Base-by-base conservation (phyloP, 768 basidiomycete genomes). In the Tricholoma flavovirens region DNA sequence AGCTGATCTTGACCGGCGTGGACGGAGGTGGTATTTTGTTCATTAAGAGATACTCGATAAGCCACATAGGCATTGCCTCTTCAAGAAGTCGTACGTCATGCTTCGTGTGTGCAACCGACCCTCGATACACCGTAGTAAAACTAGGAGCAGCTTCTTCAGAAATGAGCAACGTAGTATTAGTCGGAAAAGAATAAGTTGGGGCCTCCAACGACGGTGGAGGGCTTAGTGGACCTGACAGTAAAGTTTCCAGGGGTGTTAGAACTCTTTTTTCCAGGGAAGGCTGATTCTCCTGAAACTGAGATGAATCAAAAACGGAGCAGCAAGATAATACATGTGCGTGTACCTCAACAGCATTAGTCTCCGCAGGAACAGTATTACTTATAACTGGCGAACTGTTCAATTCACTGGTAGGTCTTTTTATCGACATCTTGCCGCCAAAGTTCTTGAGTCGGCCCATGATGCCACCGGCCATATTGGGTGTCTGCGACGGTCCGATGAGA, bases 41-140 rank as follows among this genome's bases (percentile, higher is more conserved):
- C 12, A 83, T 71, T 36, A 98, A 76, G 36, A 98, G 71, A 63
- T 88, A 96, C 68, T 98, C 92, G 51, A 93, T 73, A 49, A 97
- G 72, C 96, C 96, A 98, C 60, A 85, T 65, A 3, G 96, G 96
- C 77, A 93, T 83, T 36, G 73, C 78, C 63, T 84, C 82, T 70
- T 97, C 94, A 33, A 98, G 74, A 12, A 59, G 60, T 4, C 68
- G 68, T 5, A 72, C 33, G 53, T 81, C 79, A 29, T 73, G 56
- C 29, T 73, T 69, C 1, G 75, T 75, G 53, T 75, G 82, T 7
- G 83, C 76, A 2, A 88, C 83, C 24, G 80, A 79, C 2, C 91
- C 86, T 32, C 91, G 78, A 65, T 95, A 98, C 1, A 92, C 72
- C 2, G 82, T 85, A 2, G 77, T 80, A 83, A 88, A 95, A 24